Conservation (phyloP, 2,329 filamentous ascomycete genomes). For the Ceratocystis cacaofunesta region DNA sequence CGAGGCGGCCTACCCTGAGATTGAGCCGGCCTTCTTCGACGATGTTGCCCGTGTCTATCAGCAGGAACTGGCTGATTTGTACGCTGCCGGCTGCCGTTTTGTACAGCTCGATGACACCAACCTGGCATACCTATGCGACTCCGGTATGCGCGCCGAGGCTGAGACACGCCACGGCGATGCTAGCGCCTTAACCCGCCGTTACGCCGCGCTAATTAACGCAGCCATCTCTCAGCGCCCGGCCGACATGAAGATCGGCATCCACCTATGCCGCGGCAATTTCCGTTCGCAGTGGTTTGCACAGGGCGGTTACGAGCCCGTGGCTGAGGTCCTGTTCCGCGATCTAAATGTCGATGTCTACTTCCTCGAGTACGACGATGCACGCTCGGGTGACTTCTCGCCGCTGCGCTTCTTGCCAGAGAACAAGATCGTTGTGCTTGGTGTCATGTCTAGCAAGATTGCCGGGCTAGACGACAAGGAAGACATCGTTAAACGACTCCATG, state of each 20-base stretch:
- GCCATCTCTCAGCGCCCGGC: slow-evolving; percentile 45
- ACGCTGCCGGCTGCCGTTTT: slow-evolving; percentile 40
- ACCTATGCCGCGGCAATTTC: slow-evolving; percentile 46
- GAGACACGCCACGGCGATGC: slow-evolving; percentile 16
- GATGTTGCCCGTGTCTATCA: slow-evolving; percentile 43
- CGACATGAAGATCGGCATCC: slow-evolving; percentile 57
- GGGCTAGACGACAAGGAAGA: slow-evolving; percentile 40
- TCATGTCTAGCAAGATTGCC: slow-evolving; percentile 46
- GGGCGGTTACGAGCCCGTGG: slow-evolving; percentile 49
- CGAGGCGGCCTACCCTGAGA: slow-evolving; percentile 33
- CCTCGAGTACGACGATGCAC: slow-evolving; percentile 44
- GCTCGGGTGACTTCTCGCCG: slow-evolving; percentile 48
- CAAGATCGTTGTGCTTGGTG: slow-evolving; percentile 48
- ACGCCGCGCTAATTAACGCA: slow-evolving; percentile 60
- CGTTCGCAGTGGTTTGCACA: slow-evolving; percentile 49
- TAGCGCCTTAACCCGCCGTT: slow-evolving; percentile 46
- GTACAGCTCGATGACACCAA: slow-evolving; percentile 50
- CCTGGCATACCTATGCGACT: slow-evolving; percentile 28
- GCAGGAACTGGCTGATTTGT: slow-evolving; percentile 38
- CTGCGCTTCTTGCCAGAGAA: slow-evolving; percentile 40
- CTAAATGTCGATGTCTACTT: slow-evolving; percentile 48
- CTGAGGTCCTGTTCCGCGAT: slow-evolving; percentile 42
- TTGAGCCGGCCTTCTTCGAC: slow-evolving; percentile 40
- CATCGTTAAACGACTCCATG: slow-evolving; percentile 38
- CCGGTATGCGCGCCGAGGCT: slow-evolving; percentile 14